These are phyloP conservation scores for Pseudocercospora eumusae DNA, from an alignment of 2,329 filamentous ascomycete species.

Conservation along the genomic window DNA sequence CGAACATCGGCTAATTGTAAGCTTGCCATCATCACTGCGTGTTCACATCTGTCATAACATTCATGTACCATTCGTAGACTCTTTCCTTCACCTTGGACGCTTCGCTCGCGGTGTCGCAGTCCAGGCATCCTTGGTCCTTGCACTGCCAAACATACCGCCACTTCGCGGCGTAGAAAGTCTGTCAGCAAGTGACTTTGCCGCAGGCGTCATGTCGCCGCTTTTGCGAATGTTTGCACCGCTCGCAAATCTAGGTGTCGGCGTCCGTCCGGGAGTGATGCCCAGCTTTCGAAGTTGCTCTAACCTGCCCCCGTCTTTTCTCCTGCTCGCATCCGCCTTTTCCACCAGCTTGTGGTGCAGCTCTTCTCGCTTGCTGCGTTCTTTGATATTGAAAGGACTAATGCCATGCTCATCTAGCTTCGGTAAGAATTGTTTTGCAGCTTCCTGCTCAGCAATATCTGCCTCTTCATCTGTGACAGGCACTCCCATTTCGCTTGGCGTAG, in stretches of 20 bases:
- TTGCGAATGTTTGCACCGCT: conserved; percentile 53
- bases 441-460: conserved; percentile 39
- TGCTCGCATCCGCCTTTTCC: conserved; percentile 73
- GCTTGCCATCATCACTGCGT: not conserved
- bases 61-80: conserved; percentile 4
- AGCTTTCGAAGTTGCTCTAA: conserved; percentile 36
- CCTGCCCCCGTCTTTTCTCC: conserved; percentile 60
- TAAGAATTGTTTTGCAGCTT: conserved; percentile 44
- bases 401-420: conserved; percentile 55
- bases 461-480: conserved; percentile 43
- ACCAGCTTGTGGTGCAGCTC: conserved; percentile 83
- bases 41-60: conserved; percentile 8
- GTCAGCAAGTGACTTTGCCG: conserved; percentile 68
- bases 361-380: conserved; percentile 74
- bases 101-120: conserved; percentile 29
- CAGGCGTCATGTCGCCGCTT: conserved; percentile 65
- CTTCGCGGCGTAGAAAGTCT: conserved; percentile 54
- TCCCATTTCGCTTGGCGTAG: conserved; percentile 58
- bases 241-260: conserved; percentile 69
- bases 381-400: conserved; percentile 78
- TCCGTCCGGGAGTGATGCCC: conserved; percentile 51
- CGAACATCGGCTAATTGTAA: not conserved
- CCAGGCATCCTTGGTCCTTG: conserved; percentile 20
- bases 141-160: conserved; percentile 25
- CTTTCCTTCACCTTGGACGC: conserved; percentile 14